These are phyloP conservation scores for Eremomyces bilateralis DNA, from an alignment of 495 filamentous ascomycete species.

Conservation along the genomic window DNA sequence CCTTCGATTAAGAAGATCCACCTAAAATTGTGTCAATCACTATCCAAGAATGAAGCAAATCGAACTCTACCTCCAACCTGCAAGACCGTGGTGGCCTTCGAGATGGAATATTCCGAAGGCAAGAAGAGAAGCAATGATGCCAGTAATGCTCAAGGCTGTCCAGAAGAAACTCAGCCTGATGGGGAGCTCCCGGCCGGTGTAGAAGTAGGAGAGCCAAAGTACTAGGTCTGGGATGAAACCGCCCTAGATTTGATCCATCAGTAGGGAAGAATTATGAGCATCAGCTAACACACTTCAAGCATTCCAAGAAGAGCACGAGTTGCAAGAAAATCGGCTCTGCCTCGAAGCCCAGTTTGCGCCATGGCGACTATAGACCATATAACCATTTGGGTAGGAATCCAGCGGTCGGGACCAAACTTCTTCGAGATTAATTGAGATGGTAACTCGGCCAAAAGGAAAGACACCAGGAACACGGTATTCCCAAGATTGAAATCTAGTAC, in stretches of 20 bases:
- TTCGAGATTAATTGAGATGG: conserved; percentile 27
- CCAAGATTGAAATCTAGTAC: conserved; percentile 19
- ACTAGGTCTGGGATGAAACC: conserved; percentile 20
- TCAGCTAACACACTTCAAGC: conserved; percentile 28
- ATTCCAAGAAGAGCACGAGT: conserved; percentile 25
- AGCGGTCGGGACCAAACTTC: conserved; percentile 25
- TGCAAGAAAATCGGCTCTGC: conserved; percentile 20
- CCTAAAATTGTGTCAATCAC: background rate
- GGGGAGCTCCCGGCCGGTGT: conserved; percentile 28
- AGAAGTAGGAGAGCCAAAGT: conserved; percentile 32
- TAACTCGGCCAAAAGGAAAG: conserved; percentile 27
- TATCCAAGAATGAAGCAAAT: background rate
- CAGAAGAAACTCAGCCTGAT: conserved; percentile 30
- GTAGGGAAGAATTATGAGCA: conserved; percentile 11
- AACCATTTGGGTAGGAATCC: conserved; percentile 26
- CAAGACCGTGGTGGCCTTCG: conserved; percentile 25
- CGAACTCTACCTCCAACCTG: conserved; percentile 26
- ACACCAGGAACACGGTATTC: conserved; percentile 20
- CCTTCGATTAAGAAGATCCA: conserved; percentile 17
- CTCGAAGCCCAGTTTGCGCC: conserved; percentile 21
- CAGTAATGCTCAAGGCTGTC: conserved; percentile 23
- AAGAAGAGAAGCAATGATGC: conserved; percentile 27
- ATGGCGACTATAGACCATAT: conserved; percentile 23
- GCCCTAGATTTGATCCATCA: background rate
- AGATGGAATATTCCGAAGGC: conserved; percentile 29